Conservation (phyloP, 1,284 basidiomycete genomes). For the Omphalotus olearius region DNA sequence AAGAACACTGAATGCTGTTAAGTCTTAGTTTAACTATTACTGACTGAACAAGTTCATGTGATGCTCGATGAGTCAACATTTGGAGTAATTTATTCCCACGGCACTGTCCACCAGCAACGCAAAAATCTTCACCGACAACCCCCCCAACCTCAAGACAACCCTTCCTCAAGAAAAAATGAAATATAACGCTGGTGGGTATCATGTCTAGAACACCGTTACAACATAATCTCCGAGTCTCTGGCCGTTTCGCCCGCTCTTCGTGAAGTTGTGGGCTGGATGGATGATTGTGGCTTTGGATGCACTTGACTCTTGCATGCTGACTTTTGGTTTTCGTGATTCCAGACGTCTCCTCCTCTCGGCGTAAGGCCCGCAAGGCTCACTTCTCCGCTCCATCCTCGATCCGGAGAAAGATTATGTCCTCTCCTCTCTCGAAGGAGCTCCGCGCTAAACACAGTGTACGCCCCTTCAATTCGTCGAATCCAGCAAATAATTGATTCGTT, state of each 20-base stretch:
- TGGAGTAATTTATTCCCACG: no score
- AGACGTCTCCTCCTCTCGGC: conserved; percentile 87
- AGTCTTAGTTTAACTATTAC: no score
- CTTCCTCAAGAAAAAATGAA: conserved; percentile 51
- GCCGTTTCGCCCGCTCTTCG: conserved; percentile 23
- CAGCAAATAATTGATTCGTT: background rate
- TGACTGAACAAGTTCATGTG: no score
- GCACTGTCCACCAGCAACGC: no score
- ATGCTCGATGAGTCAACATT: no score
- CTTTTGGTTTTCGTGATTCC: conserved; percentile 19
- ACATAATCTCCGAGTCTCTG: conserved; percentile 19
- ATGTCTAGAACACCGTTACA: conserved; percentile 17
- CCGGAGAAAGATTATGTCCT: conserved; percentile 98
- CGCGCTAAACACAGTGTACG: conserved; percentile 89
- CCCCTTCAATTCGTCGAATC: conserved; percentile 17
- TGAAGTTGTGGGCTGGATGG: conserved; percentile 52
- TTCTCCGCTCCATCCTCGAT: conserved; percentile 90
- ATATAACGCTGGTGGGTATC: conserved; percentile 68
- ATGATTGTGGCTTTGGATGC: conserved; percentile 36
- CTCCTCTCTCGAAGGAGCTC: conserved; percentile 93
- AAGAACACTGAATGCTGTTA: background rate
- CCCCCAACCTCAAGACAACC: no score
- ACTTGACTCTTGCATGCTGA: conserved; percentile 21
- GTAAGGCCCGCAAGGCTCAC: conserved; percentile 97
- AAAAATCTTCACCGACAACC: no score